Conservation (phyloP, 768 basidiomycete species). For the Russula foetens region DNA sequence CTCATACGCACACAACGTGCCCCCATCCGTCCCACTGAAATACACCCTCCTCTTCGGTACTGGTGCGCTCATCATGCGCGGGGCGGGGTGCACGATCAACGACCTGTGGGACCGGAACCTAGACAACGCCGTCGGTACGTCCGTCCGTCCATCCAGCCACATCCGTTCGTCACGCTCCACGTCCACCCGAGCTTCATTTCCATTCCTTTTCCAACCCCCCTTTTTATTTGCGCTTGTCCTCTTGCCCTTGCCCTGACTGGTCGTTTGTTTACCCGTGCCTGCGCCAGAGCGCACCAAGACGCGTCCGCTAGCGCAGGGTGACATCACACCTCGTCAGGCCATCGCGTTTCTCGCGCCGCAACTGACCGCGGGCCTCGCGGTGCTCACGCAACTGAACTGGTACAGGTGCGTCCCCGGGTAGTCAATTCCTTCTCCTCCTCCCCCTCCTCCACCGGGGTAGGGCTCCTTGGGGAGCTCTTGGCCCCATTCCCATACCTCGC, state of each 20-base stretch:
- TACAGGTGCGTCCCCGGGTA: constrained; percentile 58
- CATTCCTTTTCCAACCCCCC: too few species aligned
- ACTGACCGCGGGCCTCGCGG: constrained; percentile 71
- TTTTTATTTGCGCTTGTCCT: too few species aligned
- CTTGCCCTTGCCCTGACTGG: background rate
- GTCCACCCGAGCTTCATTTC: too few species aligned
- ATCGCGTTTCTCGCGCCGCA: constrained; percentile 76
- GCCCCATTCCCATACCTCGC: too few species aligned
- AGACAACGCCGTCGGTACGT: constrained; percentile 84
- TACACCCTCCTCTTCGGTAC: constrained; percentile 80
- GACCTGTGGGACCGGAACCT: constrained; percentile 96
- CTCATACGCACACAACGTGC: constrained; percentile 65
- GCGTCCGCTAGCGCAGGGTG: constrained; percentile 82
- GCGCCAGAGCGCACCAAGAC: constrained; percentile 69
- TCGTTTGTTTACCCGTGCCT: background rate
- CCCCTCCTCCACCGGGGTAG: too few species aligned
- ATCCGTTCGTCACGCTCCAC: too few species aligned
- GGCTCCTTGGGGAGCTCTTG: too few species aligned
- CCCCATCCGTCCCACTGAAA: constrained; percentile 58
- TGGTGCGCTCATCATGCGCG: constrained; percentile 92
- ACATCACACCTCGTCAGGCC: constrained; percentile 68
- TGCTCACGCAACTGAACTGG: constrained; percentile 87
- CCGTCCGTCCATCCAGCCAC: background rate
- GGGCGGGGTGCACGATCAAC: constrained; percentile 97
- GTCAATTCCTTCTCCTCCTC: too few species aligned